phyloP scores from a whole-genome alignment of 2,329 filamentous ascomycete genomes.

The Colletotrichum liaoningense region DNA sequence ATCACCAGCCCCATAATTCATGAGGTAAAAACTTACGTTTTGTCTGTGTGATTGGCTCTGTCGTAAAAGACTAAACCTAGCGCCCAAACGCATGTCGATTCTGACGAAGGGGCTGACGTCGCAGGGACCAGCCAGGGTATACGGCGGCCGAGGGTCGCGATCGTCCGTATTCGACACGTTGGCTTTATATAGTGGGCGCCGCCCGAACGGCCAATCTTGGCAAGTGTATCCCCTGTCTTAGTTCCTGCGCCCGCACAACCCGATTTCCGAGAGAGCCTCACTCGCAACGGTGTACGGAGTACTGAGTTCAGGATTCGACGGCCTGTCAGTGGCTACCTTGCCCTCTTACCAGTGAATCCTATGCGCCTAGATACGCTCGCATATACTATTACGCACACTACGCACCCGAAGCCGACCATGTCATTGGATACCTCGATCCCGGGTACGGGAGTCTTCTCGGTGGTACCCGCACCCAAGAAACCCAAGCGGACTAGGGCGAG shows the following conservation, averaged over 20 bases:
- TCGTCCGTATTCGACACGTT: neutral
- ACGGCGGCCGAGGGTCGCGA: constrained; percentile 16
- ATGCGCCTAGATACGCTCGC: neutral
- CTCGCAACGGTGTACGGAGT: neutral
- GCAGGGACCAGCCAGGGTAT: neutral
- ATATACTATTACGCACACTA: neutral
- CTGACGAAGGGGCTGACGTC: neutral
- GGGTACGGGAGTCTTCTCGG: constrained; percentile 27
- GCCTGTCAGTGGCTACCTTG: neutral
- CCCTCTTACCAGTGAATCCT: neutral
- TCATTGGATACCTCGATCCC: constrained; percentile 24
- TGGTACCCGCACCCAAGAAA: constrained; percentile 11
- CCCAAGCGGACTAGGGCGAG: constrained; percentile 28
- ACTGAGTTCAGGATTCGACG: neutral
- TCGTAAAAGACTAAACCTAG: constrained; percentile 16
- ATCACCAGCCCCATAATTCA: neutral
- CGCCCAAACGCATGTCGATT: neutral
- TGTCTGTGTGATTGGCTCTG: neutral
- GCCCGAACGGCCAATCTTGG: constrained; percentile 17
- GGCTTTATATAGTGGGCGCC: constrained; percentile 25
- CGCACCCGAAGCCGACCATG: neutral
- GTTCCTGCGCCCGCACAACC: constrained; percentile 8
- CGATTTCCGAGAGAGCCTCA: constrained; percentile 1
- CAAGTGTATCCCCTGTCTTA: constrained; percentile 8
- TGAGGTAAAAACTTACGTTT: neutral